Conservation (phyloP, 2,329 filamentous ascomycete species). For the Chaetomium sp. region DNA sequence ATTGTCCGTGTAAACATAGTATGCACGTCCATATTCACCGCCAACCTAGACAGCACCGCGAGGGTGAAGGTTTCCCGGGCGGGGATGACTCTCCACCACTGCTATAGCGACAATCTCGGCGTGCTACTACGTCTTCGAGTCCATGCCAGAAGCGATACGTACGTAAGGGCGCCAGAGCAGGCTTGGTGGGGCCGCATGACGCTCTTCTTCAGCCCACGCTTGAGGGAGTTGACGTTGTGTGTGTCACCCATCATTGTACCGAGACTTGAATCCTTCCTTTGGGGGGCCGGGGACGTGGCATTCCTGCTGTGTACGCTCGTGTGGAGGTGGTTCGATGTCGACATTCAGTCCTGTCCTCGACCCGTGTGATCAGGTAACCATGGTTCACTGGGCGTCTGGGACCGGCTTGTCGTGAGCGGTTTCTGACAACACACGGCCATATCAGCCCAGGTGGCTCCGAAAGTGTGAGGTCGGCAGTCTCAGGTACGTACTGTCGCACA, state of each 20-base stretch:
- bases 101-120: not conserved
- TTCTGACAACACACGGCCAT: not conserved
- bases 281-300: not conserved
- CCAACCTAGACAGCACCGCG: not conserved
- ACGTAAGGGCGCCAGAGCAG: not conserved
- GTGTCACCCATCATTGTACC: not conserved
- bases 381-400: not conserved
- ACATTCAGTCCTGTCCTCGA: not conserved
- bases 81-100: not conserved
- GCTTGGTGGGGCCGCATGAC: not conserved
- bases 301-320: not conserved
- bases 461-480: not conserved
- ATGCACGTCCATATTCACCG: not conserved
- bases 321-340: not conserved
- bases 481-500: conserved; percentile 8
- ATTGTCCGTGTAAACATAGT: not conserved
- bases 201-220: not conserved
- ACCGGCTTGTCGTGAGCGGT: not conserved
- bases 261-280: not conserved
- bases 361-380: not conserved
- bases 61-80: not conserved
- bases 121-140: not conserved
- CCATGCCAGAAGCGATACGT: not conserved
- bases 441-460: not conserved
- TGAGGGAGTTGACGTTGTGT: not conserved